Conservation (phyloP, 2,329 filamentous ascomycete genomes). For the Trichoderma lentiforme region DNA sequence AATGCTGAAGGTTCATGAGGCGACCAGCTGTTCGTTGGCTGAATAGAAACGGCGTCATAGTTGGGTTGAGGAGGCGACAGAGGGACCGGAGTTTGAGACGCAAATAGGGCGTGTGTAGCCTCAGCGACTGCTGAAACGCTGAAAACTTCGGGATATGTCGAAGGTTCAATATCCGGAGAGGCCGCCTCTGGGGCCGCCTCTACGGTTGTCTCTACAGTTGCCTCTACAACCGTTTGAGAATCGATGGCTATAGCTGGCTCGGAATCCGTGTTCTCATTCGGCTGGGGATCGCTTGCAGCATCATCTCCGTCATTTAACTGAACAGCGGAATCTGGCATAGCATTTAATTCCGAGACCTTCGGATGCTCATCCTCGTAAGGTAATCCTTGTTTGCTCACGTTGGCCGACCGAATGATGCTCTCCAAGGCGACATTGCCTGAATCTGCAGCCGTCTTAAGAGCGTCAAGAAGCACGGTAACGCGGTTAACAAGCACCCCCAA, state of each 20-base stretch:
- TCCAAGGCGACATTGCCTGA: slow-evolving; percentile 4
- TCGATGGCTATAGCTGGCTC: too few relatives aligned
- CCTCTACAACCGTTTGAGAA: not conserved
- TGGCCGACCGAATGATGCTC: slow-evolving; percentile 1
- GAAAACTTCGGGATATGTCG: not conserved
- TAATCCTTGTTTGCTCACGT: not conserved
- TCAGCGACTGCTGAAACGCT: not conserved
- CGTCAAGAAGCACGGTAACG: not conserved
- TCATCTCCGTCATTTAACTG: not conserved
- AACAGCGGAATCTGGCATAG: not conserved
- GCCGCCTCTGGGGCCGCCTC: not conserved
- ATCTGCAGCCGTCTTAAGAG: slow-evolving; percentile 1
- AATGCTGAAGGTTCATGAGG: not conserved
- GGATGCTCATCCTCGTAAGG: not conserved
- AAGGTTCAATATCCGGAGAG: not conserved
- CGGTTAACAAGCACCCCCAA: slow-evolving; percentile 1
- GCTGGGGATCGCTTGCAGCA: not conserved
- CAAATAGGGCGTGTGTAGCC: not conserved
- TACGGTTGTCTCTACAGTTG: too few relatives aligned
- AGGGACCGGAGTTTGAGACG: not conserved
- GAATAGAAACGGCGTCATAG: not conserved
- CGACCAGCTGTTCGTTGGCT: not conserved
- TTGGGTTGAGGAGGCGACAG: not conserved
- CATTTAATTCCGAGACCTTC: not conserved
- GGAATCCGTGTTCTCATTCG: not conserved